phyloP scores from a whole-genome alignment of 768 basidiomycete species.

The Tylopilus felleus region DNA sequence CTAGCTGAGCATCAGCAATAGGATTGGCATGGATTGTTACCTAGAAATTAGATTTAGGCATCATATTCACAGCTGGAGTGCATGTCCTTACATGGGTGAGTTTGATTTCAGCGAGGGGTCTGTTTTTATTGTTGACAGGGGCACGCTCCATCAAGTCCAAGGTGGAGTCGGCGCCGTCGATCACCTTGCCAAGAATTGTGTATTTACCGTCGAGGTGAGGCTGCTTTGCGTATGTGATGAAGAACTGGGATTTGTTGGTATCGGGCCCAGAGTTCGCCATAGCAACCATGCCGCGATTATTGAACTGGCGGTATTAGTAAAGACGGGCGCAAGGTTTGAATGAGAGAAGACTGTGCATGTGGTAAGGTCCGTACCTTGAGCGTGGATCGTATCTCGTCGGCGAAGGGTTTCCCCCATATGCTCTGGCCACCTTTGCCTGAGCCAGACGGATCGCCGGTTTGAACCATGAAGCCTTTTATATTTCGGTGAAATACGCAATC shows the following conservation, averaged over 20 bases:
- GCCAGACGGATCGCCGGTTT: constrained; percentile 86
- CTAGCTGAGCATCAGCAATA: constrained; percentile 68
- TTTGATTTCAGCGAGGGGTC: constrained; percentile 83
- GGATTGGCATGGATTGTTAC: constrained; percentile 93
- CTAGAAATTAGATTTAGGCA: constrained; percentile 35
- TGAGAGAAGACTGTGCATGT: neutral
- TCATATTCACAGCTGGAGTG: neutral
- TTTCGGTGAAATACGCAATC: constrained; percentile 87
- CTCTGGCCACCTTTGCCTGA: constrained; percentile 96
- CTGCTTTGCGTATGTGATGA: constrained; percentile 89
- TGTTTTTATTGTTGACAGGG: constrained; percentile 87
- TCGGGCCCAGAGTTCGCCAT: constrained; percentile 98
- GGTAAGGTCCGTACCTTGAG: constrained; percentile 68
- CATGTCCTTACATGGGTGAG: constrained; percentile 61
- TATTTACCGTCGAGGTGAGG: constrained; percentile 92
- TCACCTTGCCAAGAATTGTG: constrained; percentile 96
- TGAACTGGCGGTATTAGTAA: constrained; percentile 66
- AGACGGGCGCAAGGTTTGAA: neutral
- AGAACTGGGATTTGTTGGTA: constrained; percentile 90
- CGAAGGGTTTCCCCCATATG: constrained; percentile 90
- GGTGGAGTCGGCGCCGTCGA: constrained; percentile 93
- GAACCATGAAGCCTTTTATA: constrained; percentile 95
- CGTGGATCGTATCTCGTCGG: constrained; percentile 91
- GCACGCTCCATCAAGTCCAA: constrained; percentile 91
- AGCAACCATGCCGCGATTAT: constrained; percentile 88